A percentile compares a stretch with the other conserved stretches of the same genome.
These are phyloP conservation scores for Astragalus glycyphyllos DNA, from an alignment of 306 rosid species.

Conservation along the genomic window DNA sequence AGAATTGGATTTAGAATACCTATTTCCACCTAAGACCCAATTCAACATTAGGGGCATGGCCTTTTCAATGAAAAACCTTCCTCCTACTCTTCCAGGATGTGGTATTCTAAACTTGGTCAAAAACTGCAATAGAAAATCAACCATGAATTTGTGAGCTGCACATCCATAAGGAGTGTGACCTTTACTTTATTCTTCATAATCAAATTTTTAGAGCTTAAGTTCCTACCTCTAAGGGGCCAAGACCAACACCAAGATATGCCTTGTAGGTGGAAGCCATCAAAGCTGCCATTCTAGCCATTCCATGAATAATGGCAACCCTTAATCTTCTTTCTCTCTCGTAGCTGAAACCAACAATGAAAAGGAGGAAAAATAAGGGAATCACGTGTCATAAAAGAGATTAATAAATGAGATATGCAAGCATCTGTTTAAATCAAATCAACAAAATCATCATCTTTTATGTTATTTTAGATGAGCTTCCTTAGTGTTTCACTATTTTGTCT, in stretches of 20 bases:
- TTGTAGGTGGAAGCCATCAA: conserved; percentile 92
- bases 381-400: conserved; percentile 17
- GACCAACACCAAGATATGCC: conserved; percentile 93
- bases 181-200: conserved; percentile 29
- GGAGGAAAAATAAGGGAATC: conserved; percentile 4
- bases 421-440: conserved; percentile 8
- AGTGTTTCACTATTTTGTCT: background rate
- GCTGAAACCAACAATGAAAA: conserved; percentile 47
- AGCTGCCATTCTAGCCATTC: conserved; percentile 99
- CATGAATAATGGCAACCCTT: conserved; percentile 83
- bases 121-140: conserved; percentile 59
- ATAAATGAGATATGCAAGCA: background rate
- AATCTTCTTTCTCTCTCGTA: conserved; percentile 78
- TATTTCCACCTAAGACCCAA: conserved; percentile 98
- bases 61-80: conserved; percentile 74
- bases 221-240: conserved; percentile 88
- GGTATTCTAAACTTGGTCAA: conserved; percentile 90
- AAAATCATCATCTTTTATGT: background rate
- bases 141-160: conserved; percentile 21
- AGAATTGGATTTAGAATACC: conserved; percentile 59
- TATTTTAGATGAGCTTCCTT: background rate
- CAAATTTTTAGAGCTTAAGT: background rate
- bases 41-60: conserved; percentile 90
- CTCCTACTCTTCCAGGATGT: conserved; percentile 96
- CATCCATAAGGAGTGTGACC: conserved; percentile 6